Evolutionary conservation across 345 rosid species (phyloP), one percentile per base, ranked within the genome.

Genomic region (Noccaea caerulescens): DNA sequence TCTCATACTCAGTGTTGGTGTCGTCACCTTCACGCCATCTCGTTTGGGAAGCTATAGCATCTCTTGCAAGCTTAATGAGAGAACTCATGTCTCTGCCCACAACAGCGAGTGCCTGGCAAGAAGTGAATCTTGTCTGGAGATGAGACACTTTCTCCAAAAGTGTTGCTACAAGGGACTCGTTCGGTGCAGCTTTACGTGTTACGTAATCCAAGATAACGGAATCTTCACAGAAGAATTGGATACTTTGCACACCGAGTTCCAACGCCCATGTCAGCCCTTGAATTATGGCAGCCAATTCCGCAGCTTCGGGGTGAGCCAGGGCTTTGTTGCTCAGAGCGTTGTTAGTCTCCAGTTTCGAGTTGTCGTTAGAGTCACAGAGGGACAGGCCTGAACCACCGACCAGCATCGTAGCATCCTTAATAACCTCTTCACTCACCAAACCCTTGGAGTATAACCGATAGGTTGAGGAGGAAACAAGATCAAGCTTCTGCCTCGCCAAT

Each of bases 91-190:
- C 30, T 27, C 30, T 3, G 4, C 30, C 4, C 30, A 27, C 27
- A 16, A 16, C 18, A 25, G 30, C 30, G 3, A 27, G 30, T 27
- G 30, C 30, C 30, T 27, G 3, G 30, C 30, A 27, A 27, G 30
- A 27, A 2, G 30, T 27, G 30, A 27, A 27, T 27, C 30, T 27
- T 27, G 30, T 46, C 51, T 14, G 51, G 8, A 46, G 51, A 16
- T 16, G 62, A 37, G 11, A 7, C 62, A 36, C 62, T 36, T 57
- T 4, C 62, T 57, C 30, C 44, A 57, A 5, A 36, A 57, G 62
- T 37, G 14, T 57, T 57, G 44, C 43, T 57, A 57, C 62, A 57
- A 10, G 16, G 62, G 62, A 16, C 62, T 57, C 62, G 13, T 37
- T 9, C 1, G 62, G 27, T 57, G 27, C 44, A 57, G 44, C 44